These are phyloP conservation scores for Cucumis cinereus DNA, from an alignment of 306 rosid species.

Conservation along the genomic window DNA sequence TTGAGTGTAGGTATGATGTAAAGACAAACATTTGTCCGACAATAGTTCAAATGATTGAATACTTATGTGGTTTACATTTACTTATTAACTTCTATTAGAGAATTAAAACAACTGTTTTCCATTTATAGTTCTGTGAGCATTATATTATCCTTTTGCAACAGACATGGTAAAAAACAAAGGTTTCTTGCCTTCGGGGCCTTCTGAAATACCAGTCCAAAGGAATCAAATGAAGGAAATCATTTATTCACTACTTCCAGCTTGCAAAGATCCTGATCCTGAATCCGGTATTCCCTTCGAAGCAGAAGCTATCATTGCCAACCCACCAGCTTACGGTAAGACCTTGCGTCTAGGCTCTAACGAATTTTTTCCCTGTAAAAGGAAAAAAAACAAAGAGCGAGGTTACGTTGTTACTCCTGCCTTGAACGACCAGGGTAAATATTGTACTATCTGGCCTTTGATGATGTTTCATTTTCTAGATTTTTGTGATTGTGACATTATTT, in stretches of 20 bases:
- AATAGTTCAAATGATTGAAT: neutral
- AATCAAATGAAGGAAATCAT: conserved; percentile 92
- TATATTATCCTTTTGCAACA: conserved; percentile 18
- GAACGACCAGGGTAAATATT: neutral
- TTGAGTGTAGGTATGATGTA: neutral
- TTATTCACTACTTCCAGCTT: conserved; percentile 73
- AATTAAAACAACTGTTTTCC: neutral
- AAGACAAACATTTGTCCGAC: neutral
- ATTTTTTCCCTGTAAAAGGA: neutral
- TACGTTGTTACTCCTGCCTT: neutral
- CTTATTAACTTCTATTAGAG: neutral
- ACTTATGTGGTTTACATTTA: neutral
- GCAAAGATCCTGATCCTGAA: conserved; percentile 84
- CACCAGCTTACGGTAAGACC: conserved; percentile 88
- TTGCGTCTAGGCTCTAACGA: conserved; percentile 1
- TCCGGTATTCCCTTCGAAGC: conserved; percentile 65
- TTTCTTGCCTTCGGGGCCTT: conserved; percentile 96
- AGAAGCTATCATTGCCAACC: conserved; percentile 95
- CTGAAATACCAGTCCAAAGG: conserved; percentile 84
- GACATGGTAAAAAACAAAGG: conserved; percentile 99
- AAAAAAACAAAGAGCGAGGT: neutral
- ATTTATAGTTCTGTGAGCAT: neutral
- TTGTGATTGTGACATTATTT: neutral
- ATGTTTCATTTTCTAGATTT: neutral
- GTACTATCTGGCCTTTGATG: neutral